Conservation (phyloP, 306 rosid species). For the Prunus kanzakura region DNA sequence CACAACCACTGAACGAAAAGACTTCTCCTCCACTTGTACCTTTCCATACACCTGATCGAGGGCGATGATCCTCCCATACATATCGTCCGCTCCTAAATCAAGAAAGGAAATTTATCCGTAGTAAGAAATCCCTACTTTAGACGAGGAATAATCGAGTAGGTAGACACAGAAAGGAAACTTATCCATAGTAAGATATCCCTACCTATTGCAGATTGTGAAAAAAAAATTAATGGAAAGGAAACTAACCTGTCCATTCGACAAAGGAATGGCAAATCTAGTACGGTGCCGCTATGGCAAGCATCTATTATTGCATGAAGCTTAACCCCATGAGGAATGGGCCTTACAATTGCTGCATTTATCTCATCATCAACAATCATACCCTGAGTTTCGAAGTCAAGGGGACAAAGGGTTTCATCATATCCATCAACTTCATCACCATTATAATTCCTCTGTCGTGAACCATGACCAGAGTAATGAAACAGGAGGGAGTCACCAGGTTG, state of each 20-base stretch:
- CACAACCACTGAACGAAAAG: slow-evolving; percentile 91
- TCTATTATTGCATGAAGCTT: slow-evolving; percentile 94
- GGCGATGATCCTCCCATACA: slow-evolving; percentile 97
- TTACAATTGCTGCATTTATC: slow-evolving; percentile 73
- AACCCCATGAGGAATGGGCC: slow-evolving; percentile 79
- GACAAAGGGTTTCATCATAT: slow-evolving; percentile 92
- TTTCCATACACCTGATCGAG: slow-evolving; percentile 85
- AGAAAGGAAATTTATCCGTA: not conserved
- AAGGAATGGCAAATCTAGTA: slow-evolving; percentile 91
- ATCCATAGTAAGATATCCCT: not conserved
- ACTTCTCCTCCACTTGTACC: slow-evolving; percentile 96
- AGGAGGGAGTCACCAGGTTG: slow-evolving; percentile 92
- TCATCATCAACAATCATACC: slow-evolving; percentile 99
- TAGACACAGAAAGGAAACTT: not conserved
- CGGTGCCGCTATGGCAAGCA: slow-evolving; percentile 97
- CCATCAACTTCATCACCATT: slow-evolving; percentile 94
- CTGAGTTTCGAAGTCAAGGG: slow-evolving; percentile 95
- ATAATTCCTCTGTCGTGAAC: slow-evolving; percentile 85
- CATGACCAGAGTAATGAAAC: slow-evolving; percentile 99
- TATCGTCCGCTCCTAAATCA: slow-evolving; percentile 69
- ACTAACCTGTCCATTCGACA: slow-evolving; percentile 94
- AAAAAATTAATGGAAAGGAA: slow-evolving; percentile 4
- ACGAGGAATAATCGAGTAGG: not conserved
- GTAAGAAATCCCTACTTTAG: not conserved
- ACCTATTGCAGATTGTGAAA: not conserved